Evolutionary conservation across 306 rosid species (phyloP), one percentile per base, ranked within the genome.

Genomic region (Albizia julibrissin): DNA sequence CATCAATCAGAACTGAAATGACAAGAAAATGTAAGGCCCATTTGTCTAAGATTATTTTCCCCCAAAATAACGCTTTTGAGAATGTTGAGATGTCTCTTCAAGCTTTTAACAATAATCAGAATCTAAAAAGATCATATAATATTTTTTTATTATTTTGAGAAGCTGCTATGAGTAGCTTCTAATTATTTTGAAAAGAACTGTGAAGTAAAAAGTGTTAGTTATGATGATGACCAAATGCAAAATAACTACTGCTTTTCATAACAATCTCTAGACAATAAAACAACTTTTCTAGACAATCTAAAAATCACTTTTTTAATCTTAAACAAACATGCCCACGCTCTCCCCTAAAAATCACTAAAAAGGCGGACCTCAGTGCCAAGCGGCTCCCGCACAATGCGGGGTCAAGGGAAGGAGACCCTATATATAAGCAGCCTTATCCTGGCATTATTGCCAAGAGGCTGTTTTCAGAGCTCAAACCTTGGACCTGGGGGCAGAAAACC

Each of bases 1-100:
- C 34, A 70, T 78, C 67, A 65, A 42, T 80, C 72, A 50, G 72
- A 70, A 65, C 65, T 80, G 49, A 72, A 50, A 81, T 66, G 44
- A 76, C 61, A 19, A 77, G 44, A 65, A 27, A 62, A 12, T 62
- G 29, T 12, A 4, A 6, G 19, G 18, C 52, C 52, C 15, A 18
- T 47, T 13, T 47, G 5, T 11, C 39, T 34, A 34, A 37, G 40
- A 8, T 37, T 37, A 0, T 37, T 34, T 37, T 37, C 40, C 50
- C 16, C 50, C 50, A 12, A 11, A 44, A 44, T 11, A 44, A 13
- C 14, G 13, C 50, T 44, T 44, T 2, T 3, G 13, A 12, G 16
- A 44, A 12, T 12, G 13, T 44, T 44, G 50, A 44, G 15, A 44
- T 44, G 16, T 44, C 50, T 12, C 15, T 3, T 47, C 54, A 47